Evolutionary conservation across 495 filamentous ascomycete species (phyloP).

Genomic region (Entonaema liquescens): DNA sequence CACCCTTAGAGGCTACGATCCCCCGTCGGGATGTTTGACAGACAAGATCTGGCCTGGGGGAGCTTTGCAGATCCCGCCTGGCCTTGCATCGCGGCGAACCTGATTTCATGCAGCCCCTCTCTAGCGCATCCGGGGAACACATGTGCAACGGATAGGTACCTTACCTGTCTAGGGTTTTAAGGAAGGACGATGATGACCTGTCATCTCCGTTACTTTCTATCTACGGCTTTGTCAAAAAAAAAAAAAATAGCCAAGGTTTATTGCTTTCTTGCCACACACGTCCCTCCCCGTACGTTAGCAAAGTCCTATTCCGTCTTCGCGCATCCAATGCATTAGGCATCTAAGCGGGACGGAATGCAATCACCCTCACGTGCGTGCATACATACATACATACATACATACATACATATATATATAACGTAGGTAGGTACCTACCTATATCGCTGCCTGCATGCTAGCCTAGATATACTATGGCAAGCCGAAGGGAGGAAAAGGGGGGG

Average conservation of each 20-base stretch:
- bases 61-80: constrained; percentile 33
- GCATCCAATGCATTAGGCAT: constrained; percentile 19
- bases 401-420: not conserved
- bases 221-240: not conserved
- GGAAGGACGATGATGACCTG: constrained; percentile 15
- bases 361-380: constrained; percentile 25
- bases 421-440: not conserved
- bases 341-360: constrained; percentile 32
- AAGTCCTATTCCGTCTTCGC: constrained; percentile 20
- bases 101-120: constrained; percentile 34
- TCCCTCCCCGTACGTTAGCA: too few relatives aligned
- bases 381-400: not conserved
- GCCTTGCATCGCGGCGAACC: constrained; percentile 35
- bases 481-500: not conserved
- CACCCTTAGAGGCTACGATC: not conserved
- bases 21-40: constrained; percentile 26
- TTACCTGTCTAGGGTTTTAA: not conserved
- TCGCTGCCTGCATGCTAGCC: not conserved
- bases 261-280: constrained; percentile 2
- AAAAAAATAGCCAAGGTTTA: constrained; percentile 7
- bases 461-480: not conserved
- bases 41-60: constrained; percentile 27
- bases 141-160: constrained; percentile 21
- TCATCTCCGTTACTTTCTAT: constrained; percentile 10
- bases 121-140: constrained; percentile 24